Conservation (phyloP, 257 asterid species). For the Jacaranda mimosifolia region DNA sequence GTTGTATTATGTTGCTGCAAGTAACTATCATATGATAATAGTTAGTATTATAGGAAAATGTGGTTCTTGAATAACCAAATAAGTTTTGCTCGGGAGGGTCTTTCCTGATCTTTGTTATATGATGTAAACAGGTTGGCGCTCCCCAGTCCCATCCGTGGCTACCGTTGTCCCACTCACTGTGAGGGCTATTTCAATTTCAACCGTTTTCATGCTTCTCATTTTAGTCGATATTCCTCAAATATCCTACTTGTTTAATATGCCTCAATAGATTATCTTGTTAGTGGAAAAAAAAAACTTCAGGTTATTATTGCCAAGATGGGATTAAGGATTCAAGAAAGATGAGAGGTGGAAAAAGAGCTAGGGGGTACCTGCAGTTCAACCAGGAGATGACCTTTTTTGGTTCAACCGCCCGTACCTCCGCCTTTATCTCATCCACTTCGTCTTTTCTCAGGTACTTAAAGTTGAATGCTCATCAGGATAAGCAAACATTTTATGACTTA, state of each 20-base stretch:
- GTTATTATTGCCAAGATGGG: constrained; percentile 77
- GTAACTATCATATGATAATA: background rate
- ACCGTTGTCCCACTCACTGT: constrained; percentile 66
- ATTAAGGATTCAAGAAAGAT: constrained; percentile 61
- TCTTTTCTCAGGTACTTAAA: constrained; percentile 71
- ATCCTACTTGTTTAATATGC: background rate
- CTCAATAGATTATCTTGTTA: constrained; percentile 56
- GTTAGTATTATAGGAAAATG: background rate
- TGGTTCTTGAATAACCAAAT: background rate
- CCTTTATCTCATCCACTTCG: constrained; percentile 68
- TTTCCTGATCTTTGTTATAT: constrained; percentile 2
- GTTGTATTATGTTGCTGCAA: background rate
- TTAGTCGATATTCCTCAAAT: background rate
- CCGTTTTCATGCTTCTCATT: constrained; percentile 1
- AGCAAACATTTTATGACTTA: background rate
- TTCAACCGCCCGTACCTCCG: constrained; percentile 63
- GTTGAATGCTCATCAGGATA: too few species aligned
- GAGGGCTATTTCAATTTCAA: constrained; percentile 27
- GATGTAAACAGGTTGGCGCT: constrained; percentile 52
- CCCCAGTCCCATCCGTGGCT: constrained; percentile 77
- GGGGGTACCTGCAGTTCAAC: constrained; percentile 65
- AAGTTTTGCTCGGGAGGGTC: background rate
- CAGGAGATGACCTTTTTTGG: constrained; percentile 75
- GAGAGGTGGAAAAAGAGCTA: constrained; percentile 65
- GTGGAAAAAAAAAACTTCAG: constrained; percentile 71